These are phyloP conservation scores for Cymbidium sinense DNA, from an alignment of 106 monocot species.

Conservation along the genomic window DNA sequence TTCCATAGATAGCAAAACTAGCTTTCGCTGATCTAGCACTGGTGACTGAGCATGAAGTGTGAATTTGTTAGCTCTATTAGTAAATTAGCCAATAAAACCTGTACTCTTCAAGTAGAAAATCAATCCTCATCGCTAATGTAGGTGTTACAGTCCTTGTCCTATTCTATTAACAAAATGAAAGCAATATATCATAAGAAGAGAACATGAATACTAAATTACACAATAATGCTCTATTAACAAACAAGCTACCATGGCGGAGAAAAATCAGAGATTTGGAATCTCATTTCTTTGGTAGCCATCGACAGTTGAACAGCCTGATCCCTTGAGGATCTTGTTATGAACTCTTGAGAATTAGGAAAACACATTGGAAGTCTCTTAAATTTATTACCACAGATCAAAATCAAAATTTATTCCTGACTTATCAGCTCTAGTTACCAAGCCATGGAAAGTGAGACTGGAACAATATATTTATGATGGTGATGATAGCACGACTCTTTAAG, in stretches of 20 bases:
- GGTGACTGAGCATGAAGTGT: slow-evolving; percentile 10
- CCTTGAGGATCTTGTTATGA: slow-evolving; percentile 24
- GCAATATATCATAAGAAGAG: neutral
- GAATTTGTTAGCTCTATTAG: neutral
- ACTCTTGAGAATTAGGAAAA: slow-evolving; percentile 26
- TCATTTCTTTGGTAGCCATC: slow-evolving; percentile 31
- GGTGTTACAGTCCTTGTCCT: slow-evolving; percentile 28
- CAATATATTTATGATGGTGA: no score
- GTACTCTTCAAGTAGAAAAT: neutral
- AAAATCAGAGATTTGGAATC: slow-evolving; percentile 43
- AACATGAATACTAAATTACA: neutral
- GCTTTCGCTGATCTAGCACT: slow-evolving; percentile 26
- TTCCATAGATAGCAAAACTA: slow-evolving; percentile 42
- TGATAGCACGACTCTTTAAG: no score
- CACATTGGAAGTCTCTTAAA: neutral
- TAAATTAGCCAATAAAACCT: neutral
- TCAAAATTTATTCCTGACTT: neutral
- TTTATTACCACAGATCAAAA: neutral
- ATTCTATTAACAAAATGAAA: slow-evolving; percentile 7
- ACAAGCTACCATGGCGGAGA: slow-evolving; percentile 36
- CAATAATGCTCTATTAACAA: neutral
- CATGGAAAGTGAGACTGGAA: no score
- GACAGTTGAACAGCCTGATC: slow-evolving; percentile 31
- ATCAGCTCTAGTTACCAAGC: no score
- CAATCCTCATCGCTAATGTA: slow-evolving; percentile 17